These are phyloP conservation scores for Eimeria mitis DNA, from an alignment of 169 alveolate genomes.

Conservation along the genomic window DNA sequence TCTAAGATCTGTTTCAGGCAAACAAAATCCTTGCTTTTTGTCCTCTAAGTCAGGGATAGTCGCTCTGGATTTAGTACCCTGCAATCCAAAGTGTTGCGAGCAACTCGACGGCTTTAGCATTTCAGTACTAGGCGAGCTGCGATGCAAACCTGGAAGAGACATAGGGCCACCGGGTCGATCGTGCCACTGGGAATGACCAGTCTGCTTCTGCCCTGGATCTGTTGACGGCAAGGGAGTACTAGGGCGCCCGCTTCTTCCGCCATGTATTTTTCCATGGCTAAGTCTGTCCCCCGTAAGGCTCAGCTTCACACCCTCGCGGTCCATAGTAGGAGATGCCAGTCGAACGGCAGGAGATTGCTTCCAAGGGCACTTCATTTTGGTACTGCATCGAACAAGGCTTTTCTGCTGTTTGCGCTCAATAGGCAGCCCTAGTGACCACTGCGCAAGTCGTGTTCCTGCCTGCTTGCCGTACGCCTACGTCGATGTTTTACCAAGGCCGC, in stretches of 20 bases:
- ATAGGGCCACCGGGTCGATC: not conserved
- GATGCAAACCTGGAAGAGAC: not conserved
- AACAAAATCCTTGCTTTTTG: not conserved
- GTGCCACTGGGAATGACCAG: not conserved
- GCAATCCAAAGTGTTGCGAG: not conserved
- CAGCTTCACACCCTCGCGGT: constrained; percentile 12
- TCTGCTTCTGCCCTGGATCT: not conserved
- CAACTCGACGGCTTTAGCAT: not conserved
- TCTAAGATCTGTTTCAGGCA: not conserved
- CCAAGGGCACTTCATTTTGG: constrained; percentile 34
- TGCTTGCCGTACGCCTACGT: not conserved
- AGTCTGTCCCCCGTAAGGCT: constrained; percentile 33
- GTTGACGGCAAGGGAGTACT: constrained; percentile 6
- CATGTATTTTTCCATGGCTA: not conserved
- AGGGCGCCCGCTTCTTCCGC: not conserved
- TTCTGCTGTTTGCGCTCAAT: not conserved
- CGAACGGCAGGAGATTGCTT: not conserved
- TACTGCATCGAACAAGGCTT: not conserved
- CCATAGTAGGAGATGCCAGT: not conserved
- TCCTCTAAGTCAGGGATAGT: not conserved
- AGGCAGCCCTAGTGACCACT: not conserved
- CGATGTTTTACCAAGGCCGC: not conserved
- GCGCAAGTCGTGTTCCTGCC: not conserved
- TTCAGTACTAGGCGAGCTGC: not conserved
- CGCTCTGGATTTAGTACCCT: not conserved